Base-by-base conservation (phyloP, 257 asterid species). In the Forsythia viridissima region DNA sequence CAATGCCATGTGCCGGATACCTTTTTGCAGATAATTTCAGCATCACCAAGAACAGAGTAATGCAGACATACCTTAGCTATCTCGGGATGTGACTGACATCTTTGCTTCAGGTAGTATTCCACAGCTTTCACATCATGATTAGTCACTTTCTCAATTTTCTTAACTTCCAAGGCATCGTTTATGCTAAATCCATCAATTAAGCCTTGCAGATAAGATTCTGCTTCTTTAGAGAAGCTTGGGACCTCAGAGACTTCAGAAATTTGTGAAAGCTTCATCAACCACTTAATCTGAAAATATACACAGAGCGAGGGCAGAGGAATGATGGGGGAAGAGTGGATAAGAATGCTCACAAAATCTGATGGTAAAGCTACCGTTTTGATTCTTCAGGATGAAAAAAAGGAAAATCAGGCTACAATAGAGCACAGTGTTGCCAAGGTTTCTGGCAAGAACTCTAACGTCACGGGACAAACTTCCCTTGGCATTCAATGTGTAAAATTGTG, bases 231-330 rank as follows among this genome's bases (percentile, higher is more conserved):
- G 85, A 94, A 94, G 38, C 79, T 83, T 37, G 96, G 96, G 73
- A 94, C 98, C 84, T 94, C 98, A 55, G 84, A 65, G 72, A 93
- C 81, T 81, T 85, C 93, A 37, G 92, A 77, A 55, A 88, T 86
- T 84, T 89, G 86, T 38, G 97, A 92, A 71, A 92, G 94, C 85
- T 92, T 94, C 80, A 92, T 71, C 90, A 91, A 76, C 98, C 98
- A 92, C 80, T 76, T 94, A 80, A 94, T 76, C 98, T 94, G 87
- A 72, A 8, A 80, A 36, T 36, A 78, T 36, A 84, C 55, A 37
- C 3, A 55, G 34, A 73, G 61, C 20, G 42, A 67, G 11, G 52
- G 67, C 15, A 42, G 38, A 78, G 75, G 72, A 42, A 48, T 11
- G 57, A 48, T 48, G n/a, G n/a, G 12, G 48, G 48, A 42, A 42